Evolutionary conservation across 2,329 filamentous ascomycete species (phyloP), one percentile per base, ranked within the genome.

Genomic region (Diaporthe vexans): DNA sequence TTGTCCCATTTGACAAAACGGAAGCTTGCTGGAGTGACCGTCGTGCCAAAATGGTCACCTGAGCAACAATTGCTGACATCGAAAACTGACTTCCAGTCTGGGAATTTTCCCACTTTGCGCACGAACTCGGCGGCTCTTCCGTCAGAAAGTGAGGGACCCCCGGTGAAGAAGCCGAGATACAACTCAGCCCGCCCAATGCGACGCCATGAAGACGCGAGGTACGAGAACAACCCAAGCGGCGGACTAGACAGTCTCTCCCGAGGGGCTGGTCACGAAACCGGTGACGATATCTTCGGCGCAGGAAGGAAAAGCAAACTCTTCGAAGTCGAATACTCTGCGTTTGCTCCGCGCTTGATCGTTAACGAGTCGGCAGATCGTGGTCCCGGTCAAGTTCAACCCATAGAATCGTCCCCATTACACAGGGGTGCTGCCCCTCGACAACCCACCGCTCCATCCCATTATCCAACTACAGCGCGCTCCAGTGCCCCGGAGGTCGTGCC

Each of bases 281-380:
- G 69, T 26, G 74, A 74, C 29, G 56, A 76, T 57, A 17, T 72
- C n/a, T 58, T 72, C 29, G 54, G 35, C 10, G 21, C 48, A 37
- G 17, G 10, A 2, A 24, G 43, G 19, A 40, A 56, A 13, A 11
- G 4, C 24, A 7, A 24, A 0, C 10, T 24, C 46, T 2, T 5
- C 4, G 35, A 26, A 11, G 1, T 5, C 4, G 35, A 26, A 11
- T 13, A 33, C 29, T 43, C 57, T 13, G 70, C 46, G 4, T 72
- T 63, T 15, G 46, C 61, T 35, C 70, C 43, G 35, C 35, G 43
- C 4, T 54, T 59, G 21, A 63, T 46, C 15, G 35, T n/a, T 48
- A 26, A 43, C 11, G 24, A 63, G 24, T 33, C 24, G 11, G n/a
- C 33, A 21, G 57, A 72, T 15, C 33, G 37, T 33, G 57, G 11